Base-by-base conservation (phyloP, 176 grass and related monocot genomes). In the Eremochloa ophiuroides region DNA sequence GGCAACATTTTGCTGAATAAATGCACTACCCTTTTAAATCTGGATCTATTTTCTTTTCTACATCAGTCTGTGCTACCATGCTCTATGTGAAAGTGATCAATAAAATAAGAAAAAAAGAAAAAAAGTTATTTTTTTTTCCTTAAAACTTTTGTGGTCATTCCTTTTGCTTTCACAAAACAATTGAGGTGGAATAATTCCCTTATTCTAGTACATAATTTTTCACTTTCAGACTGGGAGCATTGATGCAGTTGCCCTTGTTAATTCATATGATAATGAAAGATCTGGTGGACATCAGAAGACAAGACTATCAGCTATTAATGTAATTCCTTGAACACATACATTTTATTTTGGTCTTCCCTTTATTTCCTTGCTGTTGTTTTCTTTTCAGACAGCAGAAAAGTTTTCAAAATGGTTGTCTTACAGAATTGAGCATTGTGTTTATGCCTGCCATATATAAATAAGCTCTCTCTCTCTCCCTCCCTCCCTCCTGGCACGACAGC, bases 241-340 rank as follows among this genome's bases (percentile, higher is more conserved):
- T 88, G 95, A 98, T 91, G 90, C 90, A 59, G 81, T 91, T 60
- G 76, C 88, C 27, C 81, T 87, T 80, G 95, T 98, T 83, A 86
- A 98, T 89, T 98, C 92, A 35, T 98, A 93, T 51, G 92, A 98
- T 77, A 84, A 94, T 91, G 92, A 89, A 68, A 94, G 43, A 73
- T 86, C 87, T 66, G 74, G 78, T 80, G 92, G 84, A 33, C 87
- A 93, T 64, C 92, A 94, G 66, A 98, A 98, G 81, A 87, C 95
- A 71, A 91, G 74, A 50, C 75, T 98, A 68, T 91, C 92, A 81
- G 83, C 90, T 78, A 88, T 94, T 31, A 98, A 87, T 87, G 95
- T 98, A 93, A 78, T 83, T 44, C 60, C 41, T 84, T 69, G 8
- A 62, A 85, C 15, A 7, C 69, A 15, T 78, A 38, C 17, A 73